Conservation (phyloP, 805 yeast species). For the Brettanomyces nanus region DNA sequence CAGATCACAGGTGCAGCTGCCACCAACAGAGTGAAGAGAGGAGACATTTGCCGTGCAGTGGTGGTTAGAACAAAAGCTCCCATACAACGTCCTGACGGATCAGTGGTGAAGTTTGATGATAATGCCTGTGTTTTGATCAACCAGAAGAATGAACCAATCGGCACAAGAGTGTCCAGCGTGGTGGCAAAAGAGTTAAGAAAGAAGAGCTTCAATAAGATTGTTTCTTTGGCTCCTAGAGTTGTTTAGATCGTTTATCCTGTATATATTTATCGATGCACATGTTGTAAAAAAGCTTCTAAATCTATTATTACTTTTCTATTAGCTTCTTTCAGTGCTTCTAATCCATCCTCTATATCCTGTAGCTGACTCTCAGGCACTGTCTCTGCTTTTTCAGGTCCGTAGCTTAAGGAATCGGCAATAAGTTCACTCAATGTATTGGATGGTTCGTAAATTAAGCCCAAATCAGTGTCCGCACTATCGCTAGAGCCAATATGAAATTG, state of each 20-base stretch:
- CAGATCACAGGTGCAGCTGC: conserved; percentile 68
- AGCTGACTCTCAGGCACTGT: too few species aligned
- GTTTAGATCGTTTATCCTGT: conserved; percentile 32
- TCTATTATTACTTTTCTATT: too few species aligned
- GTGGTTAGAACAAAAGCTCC: conserved; percentile 81
- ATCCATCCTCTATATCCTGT: too few species aligned
- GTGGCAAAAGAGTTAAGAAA: conserved; percentile 88
- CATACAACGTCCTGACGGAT: conserved; percentile 76
- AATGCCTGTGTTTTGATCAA: conserved; percentile 94
- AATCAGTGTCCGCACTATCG: too few species aligned
- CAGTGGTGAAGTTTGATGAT: conserved; percentile 82
- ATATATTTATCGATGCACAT: too few species aligned
- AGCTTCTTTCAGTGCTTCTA: too few species aligned
- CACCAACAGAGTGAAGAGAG: conserved; percentile 79
- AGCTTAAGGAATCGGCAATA: too few species aligned
- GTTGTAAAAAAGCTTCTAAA: too few species aligned
- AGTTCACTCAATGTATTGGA: too few species aligned
- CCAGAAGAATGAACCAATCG: conserved; percentile 85
- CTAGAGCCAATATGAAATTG: too few species aligned
- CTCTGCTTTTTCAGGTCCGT: too few species aligned
- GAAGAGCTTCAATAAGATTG: conserved; percentile 75
- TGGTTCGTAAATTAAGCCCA: too few species aligned
- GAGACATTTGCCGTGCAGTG: conserved; percentile 93
- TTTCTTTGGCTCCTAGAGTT: conserved; percentile 85
- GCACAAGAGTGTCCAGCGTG: conserved; percentile 83